Base-by-base conservation (phyloP, 768 basidiomycete genomes). In the Galerina sulciceps region DNA sequence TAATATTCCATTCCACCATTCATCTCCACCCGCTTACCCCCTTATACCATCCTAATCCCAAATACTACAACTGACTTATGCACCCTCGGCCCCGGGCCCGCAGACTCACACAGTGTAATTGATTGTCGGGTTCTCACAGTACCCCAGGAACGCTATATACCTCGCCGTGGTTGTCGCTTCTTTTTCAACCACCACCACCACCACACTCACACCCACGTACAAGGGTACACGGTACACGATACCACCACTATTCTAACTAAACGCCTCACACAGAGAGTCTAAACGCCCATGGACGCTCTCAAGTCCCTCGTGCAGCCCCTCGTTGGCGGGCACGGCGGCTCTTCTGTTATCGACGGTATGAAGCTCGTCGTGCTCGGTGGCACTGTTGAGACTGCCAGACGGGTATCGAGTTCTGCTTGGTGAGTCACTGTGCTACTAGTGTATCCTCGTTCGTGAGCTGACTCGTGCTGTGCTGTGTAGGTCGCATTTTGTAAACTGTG, bases 301-400 rank as follows among this genome's bases (percentile, higher is more conserved):
- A 90, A 87, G 77, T 91, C 89, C 52, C 85, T 93, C 71, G 83
- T 91, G 55, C 87, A 89, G 69, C 90, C 90, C 60, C 86, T 93
- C 71, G 86, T 90, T 66, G 87, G 86, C 75, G 85, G 86, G 73
- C 84, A 81, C 69, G 87, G 84, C 50, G 84, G 87, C 64, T 89
- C 88, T 23, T 91, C 89, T 48, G 85, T 93, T 79, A 83, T 94
- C 73, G 91, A 94, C 69, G 92, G 91, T 63, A 87, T 93, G 80
- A 94, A 94, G 76, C 89, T 93, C 69, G 92, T 94, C 75, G 90
- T 93, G 44, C 81, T 94, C 50, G 91, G 91, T 58, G 91, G 91
- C 56, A 93, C 92, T 1, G 92, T 94, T 57, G 91, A 93, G 76
- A 94, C 91, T 0, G 91, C 91, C 0, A 81, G 91, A 67, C 79